Base-by-base conservation (phyloP, 164 flowering plant genomes). In the Warburgia ugandensis region DNA sequence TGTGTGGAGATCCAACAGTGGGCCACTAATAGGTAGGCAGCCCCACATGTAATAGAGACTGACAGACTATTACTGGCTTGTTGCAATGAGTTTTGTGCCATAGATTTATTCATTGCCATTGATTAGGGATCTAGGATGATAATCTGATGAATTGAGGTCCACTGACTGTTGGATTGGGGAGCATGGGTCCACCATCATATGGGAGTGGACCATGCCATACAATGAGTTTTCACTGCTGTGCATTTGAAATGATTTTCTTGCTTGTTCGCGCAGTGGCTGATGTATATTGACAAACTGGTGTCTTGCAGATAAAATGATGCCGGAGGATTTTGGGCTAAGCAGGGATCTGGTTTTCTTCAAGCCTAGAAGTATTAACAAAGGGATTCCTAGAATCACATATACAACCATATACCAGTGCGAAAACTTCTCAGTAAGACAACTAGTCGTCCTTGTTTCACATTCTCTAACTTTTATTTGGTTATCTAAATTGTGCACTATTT, bases 321-420 rank as follows among this genome's bases (percentile, higher is more conserved):
- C 89, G 3, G 94, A 80, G 49, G 94, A 90, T 64, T 70, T 90
- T 41, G 84, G 97, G 17, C 60, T 90, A 14, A 79, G 73, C 55
- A 59, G 45, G 5, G 62, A 73, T 55, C 55, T 80, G 27, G 78
- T 55, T 32, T 78, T 80, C 63, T 75, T 82, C 52, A 70, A 69
- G 29, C 55, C 71, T 35, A 60, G 37, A 32, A 55, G 27, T 50
- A 68, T 22, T 11, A 52, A 27, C 17, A 52, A 69, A 21, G 74
- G 66, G 48, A 58, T 52, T 48, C 81, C 79, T 16, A 67, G 69
- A 38, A 73, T 86, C 49, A 68, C 76, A 2, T 76, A 64, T 47
- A 67, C 90, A 28, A 80, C 85, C 29, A 67, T 90, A 39, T 78
- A 83, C 72, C 48, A 75, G 26, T 75, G 81, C 52, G 31, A 75